phyloP scores from a whole-genome alignment of 1,139 yeast genomes.

The Yamadazyma blattariae region DNA sequence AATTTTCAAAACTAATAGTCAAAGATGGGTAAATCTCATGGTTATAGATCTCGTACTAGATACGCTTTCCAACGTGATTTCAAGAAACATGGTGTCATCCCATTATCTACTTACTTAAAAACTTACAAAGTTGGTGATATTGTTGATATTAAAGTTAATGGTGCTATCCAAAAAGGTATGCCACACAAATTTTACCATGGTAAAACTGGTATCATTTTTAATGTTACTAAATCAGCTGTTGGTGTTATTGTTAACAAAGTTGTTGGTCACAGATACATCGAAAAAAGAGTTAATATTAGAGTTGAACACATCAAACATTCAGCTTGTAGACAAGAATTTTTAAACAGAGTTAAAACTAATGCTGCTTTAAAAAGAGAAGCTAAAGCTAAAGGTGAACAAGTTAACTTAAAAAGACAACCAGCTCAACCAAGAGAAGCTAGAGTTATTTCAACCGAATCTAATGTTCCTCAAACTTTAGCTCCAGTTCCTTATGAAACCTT shows the following conservation, averaged over 20 bases:
- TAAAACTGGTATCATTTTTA: constrained; percentile 98
- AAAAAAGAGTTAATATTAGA: constrained; percentile 98
- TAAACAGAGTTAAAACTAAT: constrained; percentile 96
- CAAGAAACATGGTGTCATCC: constrained; percentile 95
- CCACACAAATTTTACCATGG: constrained; percentile 99
- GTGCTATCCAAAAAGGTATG: constrained; percentile 99
- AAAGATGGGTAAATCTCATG: constrained; percentile 51
- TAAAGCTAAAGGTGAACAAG: constrained; percentile 89
- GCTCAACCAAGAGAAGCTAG: constrained; percentile 94
- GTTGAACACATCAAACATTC: constrained; percentile 99
- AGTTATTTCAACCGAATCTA: constrained; percentile 72
- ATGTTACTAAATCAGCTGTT: constrained; percentile 97
- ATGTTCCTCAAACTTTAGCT: constrained; percentile 95
- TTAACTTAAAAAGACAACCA: constrained; percentile 96
- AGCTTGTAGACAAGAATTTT: constrained; percentile 98
- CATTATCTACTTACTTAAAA: constrained; percentile 96
- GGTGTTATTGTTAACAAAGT: constrained; percentile 98
- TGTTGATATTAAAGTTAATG: constrained; percentile 99
- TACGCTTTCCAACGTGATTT: constrained; percentile 99
- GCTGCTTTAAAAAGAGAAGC: constrained; percentile 94
- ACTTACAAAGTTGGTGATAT: constrained; percentile 98
- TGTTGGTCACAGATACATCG: constrained; percentile 98
- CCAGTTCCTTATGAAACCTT: constrained; percentile 99
- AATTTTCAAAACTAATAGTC: constrained; percentile 1
- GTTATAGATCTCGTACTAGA: constrained; percentile 99